Conservation (phyloP, 345 rosid species). For the Conringia planisiliqua region DNA sequence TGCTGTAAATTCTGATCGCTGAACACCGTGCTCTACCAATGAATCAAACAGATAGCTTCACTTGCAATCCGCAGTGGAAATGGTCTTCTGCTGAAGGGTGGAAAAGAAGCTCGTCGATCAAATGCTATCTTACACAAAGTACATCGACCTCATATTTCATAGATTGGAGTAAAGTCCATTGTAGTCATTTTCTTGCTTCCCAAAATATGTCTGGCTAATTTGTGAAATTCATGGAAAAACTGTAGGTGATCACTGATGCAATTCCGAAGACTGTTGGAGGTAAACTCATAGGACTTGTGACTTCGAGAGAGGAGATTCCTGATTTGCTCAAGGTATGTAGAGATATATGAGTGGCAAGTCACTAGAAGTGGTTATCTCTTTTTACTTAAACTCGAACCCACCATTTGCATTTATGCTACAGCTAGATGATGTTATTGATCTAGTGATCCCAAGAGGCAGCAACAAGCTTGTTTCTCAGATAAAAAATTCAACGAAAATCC, state of each 20-base stretch:
- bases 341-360: constrained; percentile 19
- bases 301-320: constrained; percentile 94
- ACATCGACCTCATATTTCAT: neutral
- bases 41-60: constrained; percentile 74
- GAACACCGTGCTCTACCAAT: constrained; percentile 17
- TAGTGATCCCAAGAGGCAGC: constrained; percentile 99
- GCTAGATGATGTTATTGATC: constrained; percentile 99
- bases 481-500: constrained; percentile 89
- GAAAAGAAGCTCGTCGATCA: constrained; percentile 90
- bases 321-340: constrained; percentile 81
- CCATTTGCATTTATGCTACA: constrained; percentile 37
- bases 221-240: constrained; percentile 5
- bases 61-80: constrained; percentile 96
- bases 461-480: constrained; percentile 89
- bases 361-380: neutral
- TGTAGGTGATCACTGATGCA: constrained; percentile 83
- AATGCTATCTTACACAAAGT: constrained; percentile 96
- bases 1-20: neutral
- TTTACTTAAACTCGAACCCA: constrained; percentile 19
- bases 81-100: constrained; percentile 93
- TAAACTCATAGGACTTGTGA: constrained; percentile 86
- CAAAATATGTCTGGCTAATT: neutral
- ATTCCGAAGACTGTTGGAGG: constrained; percentile 77
- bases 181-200: neutral
- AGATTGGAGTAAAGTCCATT: neutral